Percentiles rank a stretch among this genome's conserved stretches.
Evolutionary conservation across 805 yeast species (phyloP).

Genomic region (Kodamaea lidongshanica): DNA sequence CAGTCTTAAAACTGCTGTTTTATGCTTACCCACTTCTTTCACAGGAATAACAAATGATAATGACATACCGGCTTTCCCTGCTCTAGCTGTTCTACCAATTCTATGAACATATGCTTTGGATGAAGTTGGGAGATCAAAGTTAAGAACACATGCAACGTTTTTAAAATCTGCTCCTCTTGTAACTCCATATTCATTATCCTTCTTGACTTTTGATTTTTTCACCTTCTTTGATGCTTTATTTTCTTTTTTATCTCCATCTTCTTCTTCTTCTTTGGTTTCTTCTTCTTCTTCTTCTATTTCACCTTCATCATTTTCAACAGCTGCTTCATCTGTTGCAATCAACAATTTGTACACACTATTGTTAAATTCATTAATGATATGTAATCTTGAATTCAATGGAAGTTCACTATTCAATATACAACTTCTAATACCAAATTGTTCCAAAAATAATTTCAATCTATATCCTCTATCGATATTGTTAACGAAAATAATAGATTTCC

Average conservation of each 20-base stretch:
- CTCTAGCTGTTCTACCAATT: constrained; percentile 96
- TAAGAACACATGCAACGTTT: constrained; percentile 93
- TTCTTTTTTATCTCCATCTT: constrained; percentile 17
- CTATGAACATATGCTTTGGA: constrained; percentile 89
- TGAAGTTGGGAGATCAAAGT: constrained; percentile 88
- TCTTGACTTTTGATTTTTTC: constrained; percentile 24
- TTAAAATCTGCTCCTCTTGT: constrained; percentile 95
- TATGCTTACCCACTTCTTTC: constrained; percentile 85
- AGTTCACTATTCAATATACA: constrained; percentile 88
- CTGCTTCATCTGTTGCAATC: constrained; percentile 92
- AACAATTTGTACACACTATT: constrained; percentile 78
- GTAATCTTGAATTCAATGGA: constrained; percentile 88
- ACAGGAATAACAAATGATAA: constrained; percentile 83
- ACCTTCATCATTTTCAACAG: constrained; percentile 45
- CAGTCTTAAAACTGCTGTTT: constrained; percentile 61
- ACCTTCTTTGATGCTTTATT: constrained; percentile 12
- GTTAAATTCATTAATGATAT: constrained; percentile 92
- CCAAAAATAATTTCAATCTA: constrained; percentile 80
- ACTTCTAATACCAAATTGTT: constrained; percentile 87
- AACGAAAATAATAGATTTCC: constrained; percentile 86
- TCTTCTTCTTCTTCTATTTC: constrained; percentile 27
- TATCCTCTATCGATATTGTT: constrained; percentile 94
- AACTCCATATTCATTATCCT: constrained; percentile 82
- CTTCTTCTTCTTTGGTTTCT: constrained; percentile 17
- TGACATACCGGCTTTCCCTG: constrained; percentile 92